A percentile compares a stretch with the other conserved stretches of the same genome.
phyloP scores from a whole-genome alignment of 179 eudicot genomes.

The Corrigiola litoralis region DNA sequence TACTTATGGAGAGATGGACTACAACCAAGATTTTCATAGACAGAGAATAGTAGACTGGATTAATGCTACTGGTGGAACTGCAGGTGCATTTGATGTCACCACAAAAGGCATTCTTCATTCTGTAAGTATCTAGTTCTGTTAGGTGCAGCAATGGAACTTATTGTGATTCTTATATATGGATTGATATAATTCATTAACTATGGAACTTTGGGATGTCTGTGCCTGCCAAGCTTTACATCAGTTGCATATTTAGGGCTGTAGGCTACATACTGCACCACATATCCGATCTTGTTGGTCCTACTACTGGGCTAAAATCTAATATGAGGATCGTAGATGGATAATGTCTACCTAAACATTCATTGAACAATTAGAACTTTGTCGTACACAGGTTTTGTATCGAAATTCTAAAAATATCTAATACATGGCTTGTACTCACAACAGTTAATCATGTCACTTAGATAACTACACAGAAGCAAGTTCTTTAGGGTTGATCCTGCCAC shows the following conservation, averaged over 20 bases:
- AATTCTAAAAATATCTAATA: too few species aligned
- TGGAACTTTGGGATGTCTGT: neutral
- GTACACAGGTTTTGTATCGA: too few species aligned
- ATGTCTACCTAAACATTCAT: too few species aligned
- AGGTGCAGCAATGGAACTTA: too few species aligned
- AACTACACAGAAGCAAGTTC: too few species aligned
- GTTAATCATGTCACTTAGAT: too few species aligned
- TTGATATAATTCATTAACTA: too few species aligned
- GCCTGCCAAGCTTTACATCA: neutral
- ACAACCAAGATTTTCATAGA: constrained; percentile 91
- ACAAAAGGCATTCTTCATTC: constrained; percentile 97
- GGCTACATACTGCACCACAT: neutral
- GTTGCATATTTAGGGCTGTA: neutral
- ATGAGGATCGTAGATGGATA: neutral
- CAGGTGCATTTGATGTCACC: constrained; percentile 98
- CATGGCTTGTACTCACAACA: too few species aligned
- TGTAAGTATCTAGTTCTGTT: constrained; percentile 41
- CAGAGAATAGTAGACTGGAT: constrained; percentile 98
- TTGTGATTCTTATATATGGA: too few species aligned
- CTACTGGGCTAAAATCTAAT: neutral
- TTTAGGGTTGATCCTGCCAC: too few species aligned
- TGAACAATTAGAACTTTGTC: too few species aligned
- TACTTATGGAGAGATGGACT: constrained; percentile 84
- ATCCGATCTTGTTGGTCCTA: neutral
- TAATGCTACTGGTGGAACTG: constrained; percentile 83